Evolutionary conservation across 192 early-diverging fungal genomes (phyloP), one percentile per base, ranked within the genome.

Genomic region (Funneliformis geosporum): DNA sequence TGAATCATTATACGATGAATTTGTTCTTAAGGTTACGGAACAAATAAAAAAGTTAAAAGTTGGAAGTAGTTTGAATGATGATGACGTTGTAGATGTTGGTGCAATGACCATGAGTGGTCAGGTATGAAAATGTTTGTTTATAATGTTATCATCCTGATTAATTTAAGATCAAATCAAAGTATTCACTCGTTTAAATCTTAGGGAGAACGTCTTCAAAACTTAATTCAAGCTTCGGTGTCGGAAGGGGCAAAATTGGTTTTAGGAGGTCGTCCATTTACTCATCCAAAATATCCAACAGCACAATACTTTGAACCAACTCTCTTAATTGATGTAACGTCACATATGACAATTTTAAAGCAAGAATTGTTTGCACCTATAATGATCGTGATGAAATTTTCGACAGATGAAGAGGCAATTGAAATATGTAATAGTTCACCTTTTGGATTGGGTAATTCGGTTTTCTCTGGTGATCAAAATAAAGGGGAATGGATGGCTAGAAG

Each of bases 351-450:
- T 80, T 87, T 93, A 3, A 89, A 89, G 73, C 83, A 91, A 60
- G 94, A 95, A 82, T 85, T 87, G 12, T 95, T 95, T 87, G 94
- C 92, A 42, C 94, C 94, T 12, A 90, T 95, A 72, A 92, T 93
- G 90, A 89, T 93, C 8, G 76, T 95, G 9, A 93, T 94, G 90
- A 90, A 89, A 75, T 93, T 93, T 75, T 79, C 76, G 11, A 89
- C 87, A 14, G 86, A 92, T 72, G 89, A 89, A 4, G 93, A 95
- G 40, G 92, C 93, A 12, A 50, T 96, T 43, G 75, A 82, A 5
- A 81, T 91, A 18, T 90, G 92, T 64, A 95, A 96, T 76, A 82
- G 86, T 42, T 90, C 89, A 28, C 88, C 86, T 12, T 95, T 92
- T 85, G 92, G 93, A 47, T 90, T 96, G 28, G 93, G 94, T 27